Conservation (phyloP, 169 alveolate genomes). For the Eimeria brunetti region DNA sequence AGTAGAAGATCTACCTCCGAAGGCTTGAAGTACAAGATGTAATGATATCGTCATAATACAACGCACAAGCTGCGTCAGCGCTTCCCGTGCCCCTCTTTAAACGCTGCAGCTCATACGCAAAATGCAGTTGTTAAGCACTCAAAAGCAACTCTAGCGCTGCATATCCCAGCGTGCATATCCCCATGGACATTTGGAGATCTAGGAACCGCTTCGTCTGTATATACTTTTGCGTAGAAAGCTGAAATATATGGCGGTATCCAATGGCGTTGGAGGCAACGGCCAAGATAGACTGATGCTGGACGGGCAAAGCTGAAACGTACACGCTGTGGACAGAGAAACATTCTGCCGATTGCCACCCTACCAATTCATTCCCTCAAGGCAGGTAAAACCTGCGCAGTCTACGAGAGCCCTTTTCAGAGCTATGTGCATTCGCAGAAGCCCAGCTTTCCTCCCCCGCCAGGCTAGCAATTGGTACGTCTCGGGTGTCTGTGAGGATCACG, state of each 20-base stretch:
- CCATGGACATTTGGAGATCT: background rate
- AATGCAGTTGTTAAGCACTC: background rate
- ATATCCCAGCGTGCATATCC: background rate
- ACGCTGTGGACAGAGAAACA: background rate
- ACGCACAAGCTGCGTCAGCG: constrained; percentile 4
- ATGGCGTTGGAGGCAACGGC: background rate
- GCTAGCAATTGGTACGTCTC: background rate
- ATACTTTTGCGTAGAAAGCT: background rate
- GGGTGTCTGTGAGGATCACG: background rate
- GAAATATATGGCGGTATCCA: background rate
- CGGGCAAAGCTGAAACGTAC: background rate
- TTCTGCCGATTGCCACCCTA: background rate
- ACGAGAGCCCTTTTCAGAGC: too few relatives aligned
- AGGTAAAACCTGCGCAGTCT: background rate
- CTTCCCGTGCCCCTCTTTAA: background rate
- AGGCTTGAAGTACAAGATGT: background rate
- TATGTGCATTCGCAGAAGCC: background rate
- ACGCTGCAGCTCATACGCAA: background rate
- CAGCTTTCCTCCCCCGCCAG: background rate
- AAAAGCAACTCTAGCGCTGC: background rate
- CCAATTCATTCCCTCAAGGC: background rate
- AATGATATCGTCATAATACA: background rate
- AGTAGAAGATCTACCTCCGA: background rate
- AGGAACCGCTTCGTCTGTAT: background rate
- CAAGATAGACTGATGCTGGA: background rate